These are phyloP conservation scores for Lindgomyces ingoldianus DNA, from an alignment of 495 filamentous ascomycete genomes.

Conservation along the genomic window DNA sequence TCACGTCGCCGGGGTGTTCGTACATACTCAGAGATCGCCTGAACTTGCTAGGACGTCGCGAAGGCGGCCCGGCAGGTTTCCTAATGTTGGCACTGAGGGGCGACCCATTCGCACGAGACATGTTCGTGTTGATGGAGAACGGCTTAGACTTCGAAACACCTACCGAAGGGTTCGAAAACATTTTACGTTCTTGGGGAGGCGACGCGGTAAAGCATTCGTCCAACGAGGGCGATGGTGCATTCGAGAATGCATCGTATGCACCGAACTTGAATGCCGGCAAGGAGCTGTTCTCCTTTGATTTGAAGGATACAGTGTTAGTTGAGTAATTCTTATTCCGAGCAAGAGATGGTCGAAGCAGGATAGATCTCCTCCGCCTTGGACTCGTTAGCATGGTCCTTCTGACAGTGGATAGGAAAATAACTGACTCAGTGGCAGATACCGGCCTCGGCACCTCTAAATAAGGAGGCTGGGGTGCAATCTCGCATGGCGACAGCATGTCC, in stretches of 20 bases:
- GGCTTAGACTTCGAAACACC: constrained; percentile 61
- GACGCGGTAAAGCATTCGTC: constrained; percentile 80
- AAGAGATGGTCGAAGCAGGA: constrained; percentile 63
- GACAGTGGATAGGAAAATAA: neutral
- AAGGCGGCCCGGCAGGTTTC: constrained; percentile 68
- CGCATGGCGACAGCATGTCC: constrained; percentile 43
- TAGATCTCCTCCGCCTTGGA: constrained; percentile 58
- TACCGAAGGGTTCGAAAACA: constrained; percentile 59
- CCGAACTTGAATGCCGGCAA: constrained; percentile 77
- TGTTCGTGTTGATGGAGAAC: constrained; percentile 54
- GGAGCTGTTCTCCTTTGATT: constrained; percentile 58
- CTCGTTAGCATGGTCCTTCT: constrained; percentile 9
- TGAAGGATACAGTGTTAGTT: constrained; percentile 53
- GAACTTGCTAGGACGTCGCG: constrained; percentile 82
- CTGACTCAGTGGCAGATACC: constrained; percentile 43
- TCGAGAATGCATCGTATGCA: constrained; percentile 54
- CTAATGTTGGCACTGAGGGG: constrained; percentile 69
- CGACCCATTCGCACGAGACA: constrained; percentile 65
- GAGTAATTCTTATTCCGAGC: constrained; percentile 60
- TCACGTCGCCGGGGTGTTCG: constrained; percentile 83
- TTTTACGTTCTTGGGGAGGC: constrained; percentile 67
- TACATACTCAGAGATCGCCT: constrained; percentile 96
- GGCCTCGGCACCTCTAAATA: constrained; percentile 34
- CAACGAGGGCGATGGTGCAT: constrained; percentile 63
- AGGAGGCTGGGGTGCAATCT: constrained; percentile 14